These are phyloP conservation scores for Halocafeteria seosinensis DNA, from an alignment of 108 stramenopile species.

Conservation along the genomic window DNA sequence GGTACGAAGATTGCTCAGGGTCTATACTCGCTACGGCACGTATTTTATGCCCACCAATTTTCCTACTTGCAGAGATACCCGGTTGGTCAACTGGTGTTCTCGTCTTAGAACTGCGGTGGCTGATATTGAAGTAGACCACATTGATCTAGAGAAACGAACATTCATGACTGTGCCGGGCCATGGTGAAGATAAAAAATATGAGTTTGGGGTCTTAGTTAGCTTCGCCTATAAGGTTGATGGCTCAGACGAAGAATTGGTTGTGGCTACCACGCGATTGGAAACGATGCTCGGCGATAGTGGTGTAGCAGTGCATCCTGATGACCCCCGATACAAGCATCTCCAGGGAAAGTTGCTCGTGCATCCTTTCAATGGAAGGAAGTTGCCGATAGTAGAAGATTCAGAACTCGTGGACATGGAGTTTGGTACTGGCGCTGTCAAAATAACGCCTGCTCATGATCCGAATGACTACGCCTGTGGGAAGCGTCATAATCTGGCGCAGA, in stretches of 20 bases:
- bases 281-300: slow-evolving; percentile 98
- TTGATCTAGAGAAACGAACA: slow-evolving; percentile 76
- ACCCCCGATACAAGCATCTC: slow-evolving; percentile 82
- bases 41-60: too few relatives aligned
- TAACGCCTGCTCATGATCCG: slow-evolving; percentile 96
- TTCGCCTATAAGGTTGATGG: slow-evolving; percentile 89
- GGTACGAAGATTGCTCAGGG: too few relatives aligned
- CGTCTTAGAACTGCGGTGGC: slow-evolving; percentile 90
- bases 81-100: slow-evolving; percentile 93
- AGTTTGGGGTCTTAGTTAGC: slow-evolving; percentile 83
- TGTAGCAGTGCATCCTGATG: slow-evolving; percentile 92
- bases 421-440: slow-evolving; percentile 97
- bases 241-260: slow-evolving; percentile 69
- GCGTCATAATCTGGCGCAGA: slow-evolving; percentile 77
- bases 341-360: slow-evolving; percentile 83
- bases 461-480: slow-evolving; percentile 96
- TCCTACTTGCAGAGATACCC: too few relatives aligned
- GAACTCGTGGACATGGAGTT: slow-evolving; percentile 89
- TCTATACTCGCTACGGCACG: too few relatives aligned
- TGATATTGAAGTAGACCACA: slow-evolving; percentile 91
- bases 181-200: slow-evolving; percentile 75
- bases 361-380: slow-evolving; percentile 77
- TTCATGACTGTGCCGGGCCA: slow-evolving; percentile 81
- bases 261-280: slow-evolving; percentile 97
- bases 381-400: slow-evolving; percentile 77